Conservation (phyloP, 2,329 filamentous ascomycete genomes). For the Trichoderma simmonsii region DNA sequence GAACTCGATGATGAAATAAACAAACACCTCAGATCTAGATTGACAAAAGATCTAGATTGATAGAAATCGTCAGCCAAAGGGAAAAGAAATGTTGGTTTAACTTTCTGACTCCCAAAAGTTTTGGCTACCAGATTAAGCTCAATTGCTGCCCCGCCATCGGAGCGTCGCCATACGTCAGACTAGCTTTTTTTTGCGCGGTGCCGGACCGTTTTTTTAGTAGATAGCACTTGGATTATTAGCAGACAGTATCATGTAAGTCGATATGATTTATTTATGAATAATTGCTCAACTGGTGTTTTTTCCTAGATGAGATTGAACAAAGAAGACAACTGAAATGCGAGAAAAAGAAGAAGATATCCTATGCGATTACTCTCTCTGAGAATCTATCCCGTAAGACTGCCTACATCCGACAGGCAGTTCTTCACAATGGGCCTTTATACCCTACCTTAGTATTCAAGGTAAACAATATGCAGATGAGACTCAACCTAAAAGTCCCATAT, state of each 20-base stretch:
- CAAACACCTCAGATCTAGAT: background rate
- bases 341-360: background rate
- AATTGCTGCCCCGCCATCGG: conserved; percentile 33
- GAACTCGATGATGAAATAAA: background rate
- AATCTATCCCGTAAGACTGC: conserved; percentile 1
- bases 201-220: background rate
- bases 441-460: background rate
- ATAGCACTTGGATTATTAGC: background rate
- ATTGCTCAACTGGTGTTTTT: background rate
- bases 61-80: background rate
- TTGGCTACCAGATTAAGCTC: conserved; percentile 23
- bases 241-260: background rate
- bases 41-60: background rate
- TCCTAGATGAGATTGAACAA: background rate
- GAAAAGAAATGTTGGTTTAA: background rate
- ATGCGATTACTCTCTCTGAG: background rate
- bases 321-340: background rate
- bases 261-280: background rate
- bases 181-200: conserved; percentile 3
- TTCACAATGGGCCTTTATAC: background rate
- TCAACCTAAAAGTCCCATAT: background rate
- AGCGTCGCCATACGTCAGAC: conserved; percentile 21
- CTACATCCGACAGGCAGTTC: background rate
- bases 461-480: background rate
- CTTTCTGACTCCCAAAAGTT: background rate